These are phyloP conservation scores for Pyrenochaeta sp. DNA, from an alignment of 2,329 filamentous ascomycete species.

Conservation along the genomic window DNA sequence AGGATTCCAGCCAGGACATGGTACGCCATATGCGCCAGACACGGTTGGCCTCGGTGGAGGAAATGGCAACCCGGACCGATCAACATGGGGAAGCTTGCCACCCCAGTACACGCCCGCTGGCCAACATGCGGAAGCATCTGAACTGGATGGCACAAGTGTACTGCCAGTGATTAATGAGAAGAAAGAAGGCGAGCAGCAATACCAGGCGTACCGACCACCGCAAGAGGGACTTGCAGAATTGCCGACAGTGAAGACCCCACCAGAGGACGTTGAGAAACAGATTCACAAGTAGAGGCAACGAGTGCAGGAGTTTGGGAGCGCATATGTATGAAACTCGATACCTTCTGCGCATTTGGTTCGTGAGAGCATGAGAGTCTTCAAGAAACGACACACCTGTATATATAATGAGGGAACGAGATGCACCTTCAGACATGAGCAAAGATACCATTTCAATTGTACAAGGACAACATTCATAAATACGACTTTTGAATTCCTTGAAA, in stretches of 20 bases:
- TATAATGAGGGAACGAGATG: conserved; percentile 4
- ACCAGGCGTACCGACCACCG: conserved; percentile 39
- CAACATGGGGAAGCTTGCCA: conserved; percentile 39
- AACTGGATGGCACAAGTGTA: conserved; percentile 28
- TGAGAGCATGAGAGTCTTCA: neutral
- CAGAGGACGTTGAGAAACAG: conserved; percentile 32
- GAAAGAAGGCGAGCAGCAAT: conserved; percentile 17
- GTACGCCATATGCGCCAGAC: conserved; percentile 35
- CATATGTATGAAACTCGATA: neutral
- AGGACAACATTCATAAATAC: neutral
- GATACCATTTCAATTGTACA: conserved; percentile 7
- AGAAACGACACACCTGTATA: conserved; percentile 2
- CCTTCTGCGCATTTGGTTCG: neutral
- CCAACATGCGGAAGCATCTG: conserved; percentile 13
- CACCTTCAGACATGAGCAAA: conserved; percentile 1
- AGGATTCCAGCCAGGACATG: conserved; percentile 34
- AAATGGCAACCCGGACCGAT: conserved; percentile 18
- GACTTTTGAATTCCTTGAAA: no score
- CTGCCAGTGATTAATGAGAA: conserved; percentile 24
- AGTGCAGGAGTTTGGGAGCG: conserved; percentile 3
- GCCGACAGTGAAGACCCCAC: conserved; percentile 29
- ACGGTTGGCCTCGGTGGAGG: conserved; percentile 44
- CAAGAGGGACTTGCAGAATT: conserved; percentile 20
- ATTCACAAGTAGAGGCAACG: conserved; percentile 1
- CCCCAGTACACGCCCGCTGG: conserved; percentile 40